Percentiles rank a stretch among this genome's conserved stretches.
phyloP scores from a whole-genome alignment of 2,329 filamentous ascomycete genomes.

The Sclerotinia borealis region DNA sequence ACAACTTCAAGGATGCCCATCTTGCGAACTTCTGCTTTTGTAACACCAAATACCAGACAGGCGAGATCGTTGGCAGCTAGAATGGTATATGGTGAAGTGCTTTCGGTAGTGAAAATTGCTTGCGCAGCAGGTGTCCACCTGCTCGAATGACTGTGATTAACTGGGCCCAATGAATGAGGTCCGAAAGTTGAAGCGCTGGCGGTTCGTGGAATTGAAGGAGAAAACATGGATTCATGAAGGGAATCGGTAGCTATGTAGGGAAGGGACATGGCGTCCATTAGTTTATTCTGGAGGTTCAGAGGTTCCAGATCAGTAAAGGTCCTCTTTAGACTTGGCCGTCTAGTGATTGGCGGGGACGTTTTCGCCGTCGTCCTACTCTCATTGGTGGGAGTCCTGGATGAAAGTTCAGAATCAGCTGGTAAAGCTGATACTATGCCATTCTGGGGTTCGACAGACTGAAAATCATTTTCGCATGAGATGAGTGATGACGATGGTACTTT shows the following conservation, averaged over 20 bases:
- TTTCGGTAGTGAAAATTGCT: slow-evolving; percentile 95
- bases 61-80: slow-evolving; percentile 93
- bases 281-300: slow-evolving; percentile 69
- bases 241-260: slow-evolving; percentile 46
- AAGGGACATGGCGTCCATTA: slow-evolving; percentile 78
- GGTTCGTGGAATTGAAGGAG: slow-evolving; percentile 39
- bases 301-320: slow-evolving; percentile 81
- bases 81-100: slow-evolving; percentile 88
- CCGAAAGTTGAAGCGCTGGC: slow-evolving; percentile 31
- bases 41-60: slow-evolving; percentile 97
- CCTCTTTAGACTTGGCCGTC: slow-evolving; percentile 68
- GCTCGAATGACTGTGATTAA: slow-evolving; percentile 81
- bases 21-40: slow-evolving; percentile 88
- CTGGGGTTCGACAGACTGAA: slow-evolving; percentile 20
- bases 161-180: slow-evolving; percentile 40
- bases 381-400: slow-evolving; percentile 49
- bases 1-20: slow-evolving; percentile 95
- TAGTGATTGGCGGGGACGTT: slow-evolving; percentile 49
- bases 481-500: slow-evolving; percentile 14
- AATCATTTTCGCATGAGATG: slow-evolving; percentile 14
- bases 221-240: slow-evolving; percentile 31
- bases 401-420: slow-evolving; percentile 39
- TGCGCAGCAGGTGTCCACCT: slow-evolving; percentile 88
- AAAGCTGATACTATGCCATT: slow-evolving; percentile 19
- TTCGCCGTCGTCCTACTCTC: slow-evolving; percentile 48